Conservation (phyloP, 2,329 filamentous ascomycete species). For the Coleophoma cylindrospora region DNA sequence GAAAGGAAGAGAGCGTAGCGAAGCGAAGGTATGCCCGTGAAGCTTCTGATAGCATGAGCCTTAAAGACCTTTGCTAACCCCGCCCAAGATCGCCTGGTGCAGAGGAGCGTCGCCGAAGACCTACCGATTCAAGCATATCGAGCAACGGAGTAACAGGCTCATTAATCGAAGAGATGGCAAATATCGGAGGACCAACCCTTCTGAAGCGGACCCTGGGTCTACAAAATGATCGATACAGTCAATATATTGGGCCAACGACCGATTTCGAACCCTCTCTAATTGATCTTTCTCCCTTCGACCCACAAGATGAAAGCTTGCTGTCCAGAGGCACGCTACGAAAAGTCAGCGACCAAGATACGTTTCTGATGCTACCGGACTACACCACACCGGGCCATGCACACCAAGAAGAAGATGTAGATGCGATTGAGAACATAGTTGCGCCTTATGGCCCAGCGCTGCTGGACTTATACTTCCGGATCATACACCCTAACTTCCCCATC, state of each 20-base stretch:
- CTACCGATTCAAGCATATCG: slow-evolving; percentile 53
- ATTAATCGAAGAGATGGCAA: slow-evolving; percentile 65
- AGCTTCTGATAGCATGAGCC: too few species aligned
- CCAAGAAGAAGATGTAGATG: slow-evolving; percentile 61
- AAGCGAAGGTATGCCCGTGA: slow-evolving; percentile 60
- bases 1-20: slow-evolving; percentile 50
- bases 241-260: slow-evolving; percentile 78
- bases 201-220: slow-evolving; percentile 69
- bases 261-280: slow-evolving; percentile 82
- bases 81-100: slow-evolving; percentile 49
- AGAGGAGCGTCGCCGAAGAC: slow-evolving; percentile 47
- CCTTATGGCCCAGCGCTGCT: slow-evolving; percentile 74
- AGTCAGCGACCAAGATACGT: slow-evolving; percentile 73
- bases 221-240: slow-evolving; percentile 73
- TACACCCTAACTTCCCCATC: slow-evolving; percentile 79
- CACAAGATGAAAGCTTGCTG: slow-evolving; percentile 73
- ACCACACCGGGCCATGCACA: slow-evolving; percentile 69
- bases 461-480: slow-evolving; percentile 74
- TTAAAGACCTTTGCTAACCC: not conserved
- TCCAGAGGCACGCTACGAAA: slow-evolving; percentile 66
- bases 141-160: slow-evolving; percentile 58
- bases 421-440: slow-evolving; percentile 70
- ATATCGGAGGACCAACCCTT: slow-evolving; percentile 60
- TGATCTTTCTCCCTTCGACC: slow-evolving; percentile 74
- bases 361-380: slow-evolving; percentile 73